These are phyloP conservation scores for Leccinum disarticulatum DNA, from an alignment of 768 basidiomycete genomes.

Conservation along the genomic window DNA sequence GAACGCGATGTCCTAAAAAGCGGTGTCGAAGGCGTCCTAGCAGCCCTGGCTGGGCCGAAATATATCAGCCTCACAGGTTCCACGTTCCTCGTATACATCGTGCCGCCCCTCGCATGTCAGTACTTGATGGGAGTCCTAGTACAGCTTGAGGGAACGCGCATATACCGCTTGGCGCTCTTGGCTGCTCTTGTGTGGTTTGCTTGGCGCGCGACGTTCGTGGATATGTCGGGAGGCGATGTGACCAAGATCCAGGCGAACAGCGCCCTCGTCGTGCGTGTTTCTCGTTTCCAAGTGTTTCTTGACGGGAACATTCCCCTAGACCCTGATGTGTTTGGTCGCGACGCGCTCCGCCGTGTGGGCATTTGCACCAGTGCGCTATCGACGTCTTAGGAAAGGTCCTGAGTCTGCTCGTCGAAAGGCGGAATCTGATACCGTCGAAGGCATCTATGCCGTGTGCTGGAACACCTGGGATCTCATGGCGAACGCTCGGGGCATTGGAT, in stretches of 20 bases:
- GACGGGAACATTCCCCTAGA: slow-evolving; percentile 3
- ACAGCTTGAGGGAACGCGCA: slow-evolving; percentile 40
- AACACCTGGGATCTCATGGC: slow-evolving; percentile 28
- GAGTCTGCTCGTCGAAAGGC: background rate
- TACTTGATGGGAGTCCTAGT: slow-evolving; percentile 57
- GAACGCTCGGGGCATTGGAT: slow-evolving; percentile 27
- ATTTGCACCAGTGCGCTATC: slow-evolving; percentile 16
- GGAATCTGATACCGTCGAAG: background rate
- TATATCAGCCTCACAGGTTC: slow-evolving; percentile 9
- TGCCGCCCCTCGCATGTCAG: slow-evolving; percentile 47
- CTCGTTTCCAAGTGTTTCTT: background rate
- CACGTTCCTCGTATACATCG: slow-evolving; percentile 36
- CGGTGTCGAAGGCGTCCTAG: slow-evolving; percentile 1
- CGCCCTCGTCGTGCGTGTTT: slow-evolving; percentile 19
- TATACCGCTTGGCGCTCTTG: slow-evolving; percentile 48
- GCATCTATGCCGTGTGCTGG: slow-evolving; percentile 22
- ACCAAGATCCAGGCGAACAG: slow-evolving; percentile 15
- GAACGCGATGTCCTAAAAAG: background rate
- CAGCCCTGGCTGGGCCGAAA: slow-evolving; percentile 1
- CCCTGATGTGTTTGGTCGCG: slow-evolving; percentile 13
- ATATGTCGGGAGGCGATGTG: slow-evolving; percentile 23
- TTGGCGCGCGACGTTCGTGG: slow-evolving; percentile 38
- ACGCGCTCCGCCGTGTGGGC: slow-evolving; percentile 24
- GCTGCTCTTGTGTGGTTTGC: slow-evolving; percentile 45
- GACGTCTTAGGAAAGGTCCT: slow-evolving; percentile 1